phyloP scores from a whole-genome alignment of 768 basidiomycete species.

The Pleurotus salmoneostramineus region DNA sequence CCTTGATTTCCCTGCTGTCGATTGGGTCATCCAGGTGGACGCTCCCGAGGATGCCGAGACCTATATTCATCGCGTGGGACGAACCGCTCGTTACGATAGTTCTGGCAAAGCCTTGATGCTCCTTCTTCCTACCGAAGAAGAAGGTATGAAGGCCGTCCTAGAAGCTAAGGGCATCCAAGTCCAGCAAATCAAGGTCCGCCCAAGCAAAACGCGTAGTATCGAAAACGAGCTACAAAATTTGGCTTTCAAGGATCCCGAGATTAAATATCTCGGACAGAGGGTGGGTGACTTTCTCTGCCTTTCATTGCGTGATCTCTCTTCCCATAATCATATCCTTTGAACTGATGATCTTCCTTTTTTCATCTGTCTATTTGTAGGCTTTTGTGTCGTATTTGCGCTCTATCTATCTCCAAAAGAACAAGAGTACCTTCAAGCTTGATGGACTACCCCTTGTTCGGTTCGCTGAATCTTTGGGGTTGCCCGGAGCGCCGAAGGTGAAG shows the following conservation, averaged over 20 bases:
- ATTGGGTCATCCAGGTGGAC: constrained; percentile 96
- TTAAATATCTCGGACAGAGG: constrained; percentile 94
- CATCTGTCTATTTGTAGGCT: constrained; percentile 46
- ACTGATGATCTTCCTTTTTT: neutral
- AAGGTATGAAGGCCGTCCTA: constrained; percentile 78
- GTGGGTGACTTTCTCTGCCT: constrained; percentile 39
- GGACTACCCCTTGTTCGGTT: constrained; percentile 80
- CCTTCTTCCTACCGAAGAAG: constrained; percentile 86
- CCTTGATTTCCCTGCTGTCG: constrained; percentile 92
- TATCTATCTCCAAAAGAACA: constrained; percentile 90
- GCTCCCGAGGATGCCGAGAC: constrained; percentile 97
- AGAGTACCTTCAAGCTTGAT: constrained; percentile 83
- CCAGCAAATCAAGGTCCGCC: constrained; percentile 82
- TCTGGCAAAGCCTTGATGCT: constrained; percentile 84
- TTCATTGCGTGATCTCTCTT: neutral
- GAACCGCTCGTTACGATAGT: constrained; percentile 91
- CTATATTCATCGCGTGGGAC: constrained; percentile 94
- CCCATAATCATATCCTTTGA: neutral
- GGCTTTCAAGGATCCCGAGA: constrained; percentile 92
- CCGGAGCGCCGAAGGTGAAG: constrained; percentile 95
- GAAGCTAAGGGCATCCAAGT: constrained; percentile 68
- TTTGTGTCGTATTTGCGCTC: constrained; percentile 96
- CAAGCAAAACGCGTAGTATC: constrained; percentile 82
- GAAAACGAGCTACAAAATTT: constrained; percentile 88
- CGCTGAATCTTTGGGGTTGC: constrained; percentile 87